Conservation (phyloP, 2,329 filamentous ascomycete species). For the Exophiala sp. region DNA sequence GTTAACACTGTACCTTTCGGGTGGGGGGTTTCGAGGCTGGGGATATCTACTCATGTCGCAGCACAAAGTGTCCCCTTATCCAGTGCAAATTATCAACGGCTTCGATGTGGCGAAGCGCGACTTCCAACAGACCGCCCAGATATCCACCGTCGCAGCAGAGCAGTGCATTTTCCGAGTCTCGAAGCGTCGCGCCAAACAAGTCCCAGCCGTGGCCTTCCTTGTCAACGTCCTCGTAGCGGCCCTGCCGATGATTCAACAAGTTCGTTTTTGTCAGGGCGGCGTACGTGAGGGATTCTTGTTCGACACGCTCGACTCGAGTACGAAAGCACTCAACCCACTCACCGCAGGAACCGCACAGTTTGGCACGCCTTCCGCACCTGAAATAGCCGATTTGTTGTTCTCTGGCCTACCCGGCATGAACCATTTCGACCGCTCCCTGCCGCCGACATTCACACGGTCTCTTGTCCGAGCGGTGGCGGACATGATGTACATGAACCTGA, state of each 20-base stretch:
- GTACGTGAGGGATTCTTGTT: constrained; percentile 81
- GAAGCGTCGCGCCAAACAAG: constrained; percentile 72
- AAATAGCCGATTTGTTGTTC: constrained; percentile 49
- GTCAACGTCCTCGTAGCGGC: constrained; percentile 69
- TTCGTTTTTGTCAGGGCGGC: constrained; percentile 82
- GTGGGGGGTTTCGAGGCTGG: constrained; percentile 86
- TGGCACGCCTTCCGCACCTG: constrained; percentile 43
- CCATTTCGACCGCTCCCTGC: constrained; percentile 28
- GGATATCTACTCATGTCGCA: constrained; percentile 83
- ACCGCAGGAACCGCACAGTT: constrained; percentile 57
- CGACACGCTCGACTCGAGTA: constrained; percentile 49
- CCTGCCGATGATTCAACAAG: constrained; percentile 66
- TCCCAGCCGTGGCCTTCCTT: constrained; percentile 77
- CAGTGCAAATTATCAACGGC: constrained; percentile 76
- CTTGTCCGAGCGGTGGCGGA: constrained; percentile 34
- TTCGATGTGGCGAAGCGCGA: constrained; percentile 75
- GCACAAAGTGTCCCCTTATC: constrained; percentile 71
- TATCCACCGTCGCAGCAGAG: constrained; percentile 51
- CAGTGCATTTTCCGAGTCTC: constrained; percentile 67
- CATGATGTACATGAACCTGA: constrained; percentile 33
- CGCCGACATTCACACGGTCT: constrained; percentile 29
- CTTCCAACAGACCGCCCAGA: constrained; percentile 70
- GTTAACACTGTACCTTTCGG: constrained; percentile 77
- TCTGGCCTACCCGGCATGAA: constrained; percentile 40
- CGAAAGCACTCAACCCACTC: constrained; percentile 66